These are phyloP conservation scores for Schwanniomyces pseudopolymorphus DNA, from an alignment of 805 yeast species.

Conservation along the genomic window DNA sequence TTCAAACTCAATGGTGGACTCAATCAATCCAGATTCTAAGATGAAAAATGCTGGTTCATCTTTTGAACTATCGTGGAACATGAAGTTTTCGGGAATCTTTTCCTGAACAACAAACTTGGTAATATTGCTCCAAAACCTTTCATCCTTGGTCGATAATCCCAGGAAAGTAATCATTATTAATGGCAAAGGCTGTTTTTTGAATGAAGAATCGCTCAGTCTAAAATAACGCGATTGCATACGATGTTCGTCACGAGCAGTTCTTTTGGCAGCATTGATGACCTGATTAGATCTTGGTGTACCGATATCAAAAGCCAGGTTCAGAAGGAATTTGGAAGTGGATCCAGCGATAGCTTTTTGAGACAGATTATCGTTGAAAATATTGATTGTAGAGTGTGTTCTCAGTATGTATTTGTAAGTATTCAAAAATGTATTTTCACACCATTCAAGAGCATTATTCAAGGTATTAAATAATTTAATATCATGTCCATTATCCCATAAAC, in stretches of 20 bases:
- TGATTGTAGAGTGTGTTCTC: conserved; percentile 16
- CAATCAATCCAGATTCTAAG: conserved; percentile 49
- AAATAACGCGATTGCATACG: conserved; percentile 48
- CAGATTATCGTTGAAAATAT: not conserved
- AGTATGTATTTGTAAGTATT: conserved; percentile 50
- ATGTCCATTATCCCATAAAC: conserved; percentile 56
- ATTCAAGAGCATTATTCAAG: conserved; percentile 85
- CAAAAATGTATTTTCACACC: conserved; percentile 93
- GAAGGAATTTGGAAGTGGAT: not conserved
- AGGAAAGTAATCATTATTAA: conserved; percentile 63
- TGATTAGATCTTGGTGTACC: conserved; percentile 58
- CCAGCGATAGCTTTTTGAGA: conserved; percentile 3
- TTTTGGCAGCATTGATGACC: conserved; percentile 52
- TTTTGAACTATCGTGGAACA: conserved; percentile 45
- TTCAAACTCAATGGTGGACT: conserved; percentile 38
- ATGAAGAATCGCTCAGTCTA: conserved; percentile 34
- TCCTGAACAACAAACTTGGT: conserved; percentile 54
- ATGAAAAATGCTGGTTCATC: conserved; percentile 54
- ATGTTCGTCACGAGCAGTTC: conserved; percentile 43
- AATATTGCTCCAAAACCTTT: conserved; percentile 61
- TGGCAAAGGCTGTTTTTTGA: conserved; percentile 58
- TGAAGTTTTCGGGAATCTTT: conserved; percentile 43
- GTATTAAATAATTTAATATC: conserved; percentile 67
- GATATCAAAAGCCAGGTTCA: conserved; percentile 22
- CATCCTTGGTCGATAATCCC: conserved; percentile 50